Evolutionary conservation across 1,284 basidiomycete species (phyloP).

Genomic region (Phellinidium pouzarii): DNA sequence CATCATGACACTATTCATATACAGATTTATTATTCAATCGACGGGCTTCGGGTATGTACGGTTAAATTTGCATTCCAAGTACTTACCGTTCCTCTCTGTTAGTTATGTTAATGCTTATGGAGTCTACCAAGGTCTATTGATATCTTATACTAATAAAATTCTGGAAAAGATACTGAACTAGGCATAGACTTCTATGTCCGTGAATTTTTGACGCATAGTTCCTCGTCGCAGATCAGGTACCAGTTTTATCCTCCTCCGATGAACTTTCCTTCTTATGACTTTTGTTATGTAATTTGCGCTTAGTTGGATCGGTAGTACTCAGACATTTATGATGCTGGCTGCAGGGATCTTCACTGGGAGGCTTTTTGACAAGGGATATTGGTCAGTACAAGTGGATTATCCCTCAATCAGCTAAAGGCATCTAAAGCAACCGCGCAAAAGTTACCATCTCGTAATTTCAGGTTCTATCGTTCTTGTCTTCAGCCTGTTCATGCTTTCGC

Average conservation of each 20-base stretch:
- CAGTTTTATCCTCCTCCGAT: background rate
- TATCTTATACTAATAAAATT: background rate
- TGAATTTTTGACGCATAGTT: constrained; percentile 4
- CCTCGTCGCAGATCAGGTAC: constrained; percentile 17
- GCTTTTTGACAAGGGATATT: constrained; percentile 17
- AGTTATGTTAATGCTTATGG: background rate
- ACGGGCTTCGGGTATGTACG: background rate
- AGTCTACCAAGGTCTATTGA: constrained; percentile 1
- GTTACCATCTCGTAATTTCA: constrained; percentile 34
- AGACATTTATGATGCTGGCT: constrained; percentile 14
- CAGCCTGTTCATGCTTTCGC: constrained; percentile 39
- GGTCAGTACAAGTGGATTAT: constrained; percentile 3
- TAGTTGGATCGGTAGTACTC: constrained; percentile 17
- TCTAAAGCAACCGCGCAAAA: too few species aligned
- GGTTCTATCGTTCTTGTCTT: constrained; percentile 33
- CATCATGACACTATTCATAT: background rate
- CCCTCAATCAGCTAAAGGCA: too few species aligned
- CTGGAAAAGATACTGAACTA: background rate
- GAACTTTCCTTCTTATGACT: background rate
- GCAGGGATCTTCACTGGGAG: constrained; percentile 13
- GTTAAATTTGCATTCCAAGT: background rate
- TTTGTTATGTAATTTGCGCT: background rate
- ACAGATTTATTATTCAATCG: background rate
- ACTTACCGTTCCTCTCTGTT: background rate
- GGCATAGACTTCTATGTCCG: constrained; percentile 13